Base-by-base conservation (phyloP, 352 stramenopile species). In the Pythium chondricola region DNA sequence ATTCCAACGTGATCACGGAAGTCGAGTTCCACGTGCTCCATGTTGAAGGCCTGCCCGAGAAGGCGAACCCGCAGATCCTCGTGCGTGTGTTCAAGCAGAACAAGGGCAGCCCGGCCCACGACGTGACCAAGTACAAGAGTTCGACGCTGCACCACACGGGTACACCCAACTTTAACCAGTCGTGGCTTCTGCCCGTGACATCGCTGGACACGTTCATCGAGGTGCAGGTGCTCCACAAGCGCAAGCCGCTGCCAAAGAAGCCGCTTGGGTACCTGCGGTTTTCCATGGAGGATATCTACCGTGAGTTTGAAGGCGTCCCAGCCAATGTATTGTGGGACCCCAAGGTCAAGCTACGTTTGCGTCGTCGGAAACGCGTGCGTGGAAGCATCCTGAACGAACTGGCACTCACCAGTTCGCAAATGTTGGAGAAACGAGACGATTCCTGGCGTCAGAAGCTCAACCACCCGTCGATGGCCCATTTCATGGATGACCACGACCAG, bases 1-100 rank as follows among this genome's bases (percentile, higher is more conserved):
- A 94, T 27, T 91, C 81, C 38, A 91, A 90, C 39, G 71, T 94
- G 36, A 91, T 94, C 59, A 90, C 83, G 0, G 79, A 94, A 30
- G 61, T 93, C 8, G 83, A 94, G 43, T 56, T 94, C 32, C 77
- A 88, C 52, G 79, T 83, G 20, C 55, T 88, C 30, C 76, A 77
- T 26, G 68, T 89, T 27, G 68, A 88, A 16, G 81, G 79, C 0
- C 59, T 94, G 24, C 72, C 77, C 0, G 70, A 85, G 26, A 86
- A 84, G 25, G 60, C 69, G 25, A 92, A 79, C 46, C 54, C 82
- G 2, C 78, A 93, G 50, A 68, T 89, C 8, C 63, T 88, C 8
- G 67, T 93, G 18, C 66, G 65, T 2, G 73, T 88, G 17, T 83
- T 74, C 45, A 74, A 76, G 21, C 70, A 86, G 43, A 40, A 61